Percentiles rank a stretch among this genome's conserved stretches.
Conservation (phyloP, 208 protist genomes). For the Leishmania turanica region DNA sequence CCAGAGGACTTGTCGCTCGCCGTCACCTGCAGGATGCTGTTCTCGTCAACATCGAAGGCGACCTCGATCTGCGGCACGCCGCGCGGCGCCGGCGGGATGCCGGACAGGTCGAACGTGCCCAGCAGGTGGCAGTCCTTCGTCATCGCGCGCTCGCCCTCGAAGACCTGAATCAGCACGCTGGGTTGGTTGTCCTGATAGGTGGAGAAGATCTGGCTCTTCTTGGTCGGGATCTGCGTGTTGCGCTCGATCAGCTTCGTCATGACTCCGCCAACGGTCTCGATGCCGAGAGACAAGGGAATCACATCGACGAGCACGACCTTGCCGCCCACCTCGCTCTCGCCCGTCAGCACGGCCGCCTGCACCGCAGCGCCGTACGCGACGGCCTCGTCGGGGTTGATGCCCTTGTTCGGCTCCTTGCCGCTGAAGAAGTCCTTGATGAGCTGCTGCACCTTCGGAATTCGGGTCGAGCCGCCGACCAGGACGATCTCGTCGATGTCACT, state of each 20-base stretch:
- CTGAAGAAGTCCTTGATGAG: slow-evolving; percentile 96
- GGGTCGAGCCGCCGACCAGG: slow-evolving; percentile 96
- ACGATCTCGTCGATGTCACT: slow-evolving; percentile 93
- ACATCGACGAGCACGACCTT: slow-evolving; percentile 85
- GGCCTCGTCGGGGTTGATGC: slow-evolving; percentile 95
- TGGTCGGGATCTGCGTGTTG: slow-evolving; percentile 81
- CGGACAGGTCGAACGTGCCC: slow-evolving; percentile 94
- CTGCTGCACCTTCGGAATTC: slow-evolving; percentile 99
- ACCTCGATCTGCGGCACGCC: slow-evolving; percentile 97
- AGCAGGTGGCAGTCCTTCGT: slow-evolving; percentile 93
- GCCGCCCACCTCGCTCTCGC: slow-evolving; percentile 63
- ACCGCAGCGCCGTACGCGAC: slow-evolving; percentile 96
- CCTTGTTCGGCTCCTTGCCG: slow-evolving; percentile 92
- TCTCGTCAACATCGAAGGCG: slow-evolving; percentile 97
- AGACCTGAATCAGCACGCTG: slow-evolving; percentile 94
- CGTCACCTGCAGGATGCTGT: slow-evolving; percentile 97
- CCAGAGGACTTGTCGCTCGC: slow-evolving; percentile 96
- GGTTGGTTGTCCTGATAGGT: slow-evolving; percentile 89
- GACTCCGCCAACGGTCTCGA: slow-evolving; percentile 93
- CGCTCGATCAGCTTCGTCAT: slow-evolving; percentile 94
- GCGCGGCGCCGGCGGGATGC: slow-evolving; percentile 96
- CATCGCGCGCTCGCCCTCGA: slow-evolving; percentile 94
- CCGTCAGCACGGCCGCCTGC: slow-evolving; percentile 95
- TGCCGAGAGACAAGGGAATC: slow-evolving; percentile 95
- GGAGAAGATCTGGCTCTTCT: slow-evolving; percentile 90